A percentile compares a stretch with the other conserved stretches of the same genome.
These are phyloP conservation scores for Scenedesmus sp. DNA, from an alignment of 163 green algal species.

Conservation along the genomic window DNA sequence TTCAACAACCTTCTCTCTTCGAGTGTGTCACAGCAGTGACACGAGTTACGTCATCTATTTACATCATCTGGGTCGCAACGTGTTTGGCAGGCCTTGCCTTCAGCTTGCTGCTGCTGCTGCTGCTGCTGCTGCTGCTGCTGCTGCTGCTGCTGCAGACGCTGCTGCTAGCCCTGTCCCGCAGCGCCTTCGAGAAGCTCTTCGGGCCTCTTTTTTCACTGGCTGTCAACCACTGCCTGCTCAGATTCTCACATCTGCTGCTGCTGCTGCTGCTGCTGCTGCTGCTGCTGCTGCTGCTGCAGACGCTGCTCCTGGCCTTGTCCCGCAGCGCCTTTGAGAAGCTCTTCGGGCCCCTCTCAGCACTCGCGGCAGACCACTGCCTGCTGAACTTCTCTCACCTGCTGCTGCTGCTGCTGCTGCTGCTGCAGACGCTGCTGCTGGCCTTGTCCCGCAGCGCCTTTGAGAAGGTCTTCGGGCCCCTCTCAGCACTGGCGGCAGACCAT, in stretches of 20 bases:
- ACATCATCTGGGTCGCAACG: no score
- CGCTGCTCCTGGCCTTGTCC: slow-evolving; percentile 57
- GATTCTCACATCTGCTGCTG: neutral
- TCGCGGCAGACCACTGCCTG: slow-evolving; percentile 57
- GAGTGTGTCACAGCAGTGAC: no score
- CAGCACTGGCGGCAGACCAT: slow-evolving; percentile 57
- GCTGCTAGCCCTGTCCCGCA: slow-evolving; percentile 53
- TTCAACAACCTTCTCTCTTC: no score
- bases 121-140: neutral
- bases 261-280: neutral
- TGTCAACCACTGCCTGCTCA: neutral
- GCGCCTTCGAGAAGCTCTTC: slow-evolving; percentile 42
- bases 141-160: slow-evolving; percentile 53
- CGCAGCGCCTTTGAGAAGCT: slow-evolving; percentile 51
- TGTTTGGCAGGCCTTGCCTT: neutral
- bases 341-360: slow-evolving; percentile 56
- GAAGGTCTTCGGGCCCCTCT: slow-evolving; percentile 52
- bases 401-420: neutral
- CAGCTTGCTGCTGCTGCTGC: neutral
- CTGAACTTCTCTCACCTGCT: no score
- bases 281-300: neutral
- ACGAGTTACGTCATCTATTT: no score
- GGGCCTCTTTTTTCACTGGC: slow-evolving; percentile 53
- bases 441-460: slow-evolving; percentile 57
- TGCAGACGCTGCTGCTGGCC: slow-evolving; percentile 53